Evolutionary conservation across 768 basidiomycete genomes (phyloP).

Genomic region (Galerina sulciceps): DNA sequence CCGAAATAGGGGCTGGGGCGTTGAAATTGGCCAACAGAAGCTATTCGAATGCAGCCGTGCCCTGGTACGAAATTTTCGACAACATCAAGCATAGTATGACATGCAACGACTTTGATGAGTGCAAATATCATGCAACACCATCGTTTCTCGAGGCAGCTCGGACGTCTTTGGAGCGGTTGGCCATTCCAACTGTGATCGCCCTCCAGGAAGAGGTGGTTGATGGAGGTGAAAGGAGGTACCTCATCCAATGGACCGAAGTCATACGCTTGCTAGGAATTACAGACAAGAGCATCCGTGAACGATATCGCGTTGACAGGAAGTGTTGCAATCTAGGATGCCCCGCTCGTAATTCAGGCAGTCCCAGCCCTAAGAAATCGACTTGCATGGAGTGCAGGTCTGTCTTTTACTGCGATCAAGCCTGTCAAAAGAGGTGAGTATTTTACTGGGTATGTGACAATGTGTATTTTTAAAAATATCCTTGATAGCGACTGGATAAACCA

Average conservation of each 20-base stretch:
- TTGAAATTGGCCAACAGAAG: background rate
- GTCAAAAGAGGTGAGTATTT: conserved; percentile 2
- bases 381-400: background rate
- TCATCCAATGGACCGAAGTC: background rate
- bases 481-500: conserved; percentile 1
- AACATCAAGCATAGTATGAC: background rate
- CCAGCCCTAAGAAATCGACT: background rate
- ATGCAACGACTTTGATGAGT: background rate
- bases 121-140: background rate
- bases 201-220: background rate
- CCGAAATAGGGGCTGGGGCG: background rate
- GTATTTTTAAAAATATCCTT: too few relatives aligned
- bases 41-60: background rate
- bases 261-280: background rate
- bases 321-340: conserved; percentile 2
- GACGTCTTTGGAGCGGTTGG: background rate
- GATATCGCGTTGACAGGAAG: background rate
- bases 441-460: background rate
- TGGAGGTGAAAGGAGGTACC: background rate
- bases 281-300: conserved; percentile 3
- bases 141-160: background rate
- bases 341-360: background rate
- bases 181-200: background rate
- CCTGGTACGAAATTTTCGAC: background rate
- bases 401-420: conserved; percentile 2